Percentiles rank a stretch among this genome's conserved stretches.
These are phyloP conservation scores for Lasiodiplodia citricola DNA, from an alignment of 2,329 filamentous ascomycete genomes.

Conservation along the genomic window DNA sequence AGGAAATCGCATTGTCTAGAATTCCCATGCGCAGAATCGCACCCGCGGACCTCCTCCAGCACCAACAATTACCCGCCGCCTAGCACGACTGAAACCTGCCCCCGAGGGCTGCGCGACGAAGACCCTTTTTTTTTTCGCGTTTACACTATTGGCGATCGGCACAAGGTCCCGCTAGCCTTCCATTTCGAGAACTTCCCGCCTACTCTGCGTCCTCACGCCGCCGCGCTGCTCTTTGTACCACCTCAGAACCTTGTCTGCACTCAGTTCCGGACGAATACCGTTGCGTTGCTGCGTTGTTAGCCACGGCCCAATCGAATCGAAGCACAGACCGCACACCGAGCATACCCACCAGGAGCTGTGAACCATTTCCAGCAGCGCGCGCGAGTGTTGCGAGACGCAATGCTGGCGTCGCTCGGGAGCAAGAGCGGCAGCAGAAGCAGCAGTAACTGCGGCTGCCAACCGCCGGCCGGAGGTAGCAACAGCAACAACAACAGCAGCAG, in stretches of 20 bases:
- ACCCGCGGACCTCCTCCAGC: neutral
- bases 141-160: neutral
- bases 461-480: neutral
- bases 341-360: neutral
- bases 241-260: neutral
- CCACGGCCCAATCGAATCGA: neutral
- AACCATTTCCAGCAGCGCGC: neutral
- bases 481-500: neutral
- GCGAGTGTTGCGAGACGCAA: neutral
- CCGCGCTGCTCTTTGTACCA: neutral
- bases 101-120: neutral
- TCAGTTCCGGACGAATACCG: neutral
- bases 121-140: neutral
- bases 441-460: neutral
- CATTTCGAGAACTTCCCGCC: neutral
- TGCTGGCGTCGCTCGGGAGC: conserved; percentile 9
- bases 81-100: neutral
- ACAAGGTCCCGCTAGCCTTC: neutral
- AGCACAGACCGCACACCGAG: neutral
- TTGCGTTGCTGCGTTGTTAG: neutral
- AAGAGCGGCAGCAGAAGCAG: neutral
- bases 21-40: conserved; percentile 14
- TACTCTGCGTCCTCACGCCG: neutral
- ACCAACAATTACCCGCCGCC: neutral
- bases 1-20: conserved; percentile 14